Base-by-base conservation (phyloP, 2,329 filamentous ascomycete genomes). In the Fonsecaea multimorphosa region DNA sequence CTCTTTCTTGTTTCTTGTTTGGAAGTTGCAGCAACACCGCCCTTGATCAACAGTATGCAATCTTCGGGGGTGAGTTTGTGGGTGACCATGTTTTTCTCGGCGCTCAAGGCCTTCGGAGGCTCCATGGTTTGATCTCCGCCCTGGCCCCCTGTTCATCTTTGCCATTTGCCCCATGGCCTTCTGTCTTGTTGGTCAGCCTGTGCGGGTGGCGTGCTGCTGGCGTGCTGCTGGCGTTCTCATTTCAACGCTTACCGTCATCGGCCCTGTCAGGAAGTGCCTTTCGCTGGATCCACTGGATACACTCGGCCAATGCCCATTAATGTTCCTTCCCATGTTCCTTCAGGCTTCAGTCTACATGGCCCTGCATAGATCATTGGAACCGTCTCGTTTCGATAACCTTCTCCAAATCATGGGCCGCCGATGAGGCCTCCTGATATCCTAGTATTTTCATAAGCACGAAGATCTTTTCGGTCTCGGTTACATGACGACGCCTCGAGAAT, bases 171-270 rank as follows among this genome's bases (percentile, higher is more conserved):
- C 52, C 52, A 54, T 54, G 14, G 29, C 32, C 29, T 16, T 27
- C 12, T 12, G 27, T 54, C 9, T 38, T 56, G 57, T 60, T 65
- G 62, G 62, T 53, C 56, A 34, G 62, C 60, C 24, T 16, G 38
- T 3, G 34, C 56, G 62, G 46, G 55, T 60, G 54, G 55, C 62
- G 62, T 58, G 52, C 12, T 51, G 53, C 31, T 60, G 54, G 55
- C 62, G 62, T 58, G 52, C 12, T 51, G 53, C 31, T 60, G 62
- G 46, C 62, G 38, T 53, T 54, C 57, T 34, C 44, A 61, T 12
- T 59, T 61, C 56, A 36, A 65, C 62, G 62, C 62, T 65, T 65
- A 52, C 57, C 62, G 62, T 65, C 62, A 65, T 65, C 49, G 57
- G 32, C 7, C 36, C 16, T 32, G 52, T 54, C 29, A 34, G 29